Percentiles rank a stretch among this genome's conserved stretches.
Conservation (phyloP, 192 early-diverging fungal genomes). For the Backusella australiensis region DNA sequence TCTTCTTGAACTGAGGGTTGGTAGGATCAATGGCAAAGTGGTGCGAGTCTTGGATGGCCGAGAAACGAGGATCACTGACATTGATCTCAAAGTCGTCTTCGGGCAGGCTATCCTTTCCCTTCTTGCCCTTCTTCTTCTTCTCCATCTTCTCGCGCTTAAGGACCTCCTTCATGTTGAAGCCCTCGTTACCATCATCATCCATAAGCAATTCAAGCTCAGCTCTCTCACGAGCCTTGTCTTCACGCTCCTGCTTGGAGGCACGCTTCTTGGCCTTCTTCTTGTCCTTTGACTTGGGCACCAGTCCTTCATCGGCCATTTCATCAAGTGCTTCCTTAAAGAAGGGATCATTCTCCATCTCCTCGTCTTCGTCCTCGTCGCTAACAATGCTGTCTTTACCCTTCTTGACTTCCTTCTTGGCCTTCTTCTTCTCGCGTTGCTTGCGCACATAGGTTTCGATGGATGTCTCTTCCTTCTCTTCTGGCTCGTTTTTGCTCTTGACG, state of each 20-base stretch:
- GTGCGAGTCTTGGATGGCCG: slow-evolving; percentile 73
- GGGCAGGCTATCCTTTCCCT: slow-evolving; percentile 44
- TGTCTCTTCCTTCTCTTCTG: slow-evolving; percentile 65
- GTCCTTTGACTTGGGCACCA: slow-evolving; percentile 18
- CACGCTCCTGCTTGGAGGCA: slow-evolving; percentile 54
- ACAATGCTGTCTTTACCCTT: slow-evolving; percentile 27
- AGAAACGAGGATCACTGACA: slow-evolving; percentile 82
- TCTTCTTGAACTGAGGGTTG: slow-evolving; percentile 91
- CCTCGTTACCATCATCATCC: slow-evolving; percentile 66
- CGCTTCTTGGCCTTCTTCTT: slow-evolving; percentile 47
- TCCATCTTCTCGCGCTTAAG: slow-evolving; percentile 77
- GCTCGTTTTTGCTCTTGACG: slow-evolving; percentile 32
- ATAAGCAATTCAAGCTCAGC: slow-evolving; percentile 87
- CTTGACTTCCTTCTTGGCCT: slow-evolving; percentile 55
- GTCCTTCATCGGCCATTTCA: slow-evolving; percentile 37
- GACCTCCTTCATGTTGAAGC: slow-evolving; percentile 89
- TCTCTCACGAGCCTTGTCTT: slow-evolving; percentile 56
- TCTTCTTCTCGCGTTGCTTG: slow-evolving; percentile 79
- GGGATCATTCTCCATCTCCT: slow-evolving; percentile 34
- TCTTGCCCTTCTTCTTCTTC: slow-evolving; percentile 56
- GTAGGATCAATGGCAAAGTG: slow-evolving; percentile 95
- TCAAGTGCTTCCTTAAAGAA: slow-evolving; percentile 51
- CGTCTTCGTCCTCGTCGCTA: slow-evolving; percentile 20
- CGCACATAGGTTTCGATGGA: slow-evolving; percentile 82
- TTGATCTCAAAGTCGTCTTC: slow-evolving; percentile 90